Evolutionary conservation across 108 stramenopile species (phyloP).

Genomic region (Cyclotella baltica): DNA sequence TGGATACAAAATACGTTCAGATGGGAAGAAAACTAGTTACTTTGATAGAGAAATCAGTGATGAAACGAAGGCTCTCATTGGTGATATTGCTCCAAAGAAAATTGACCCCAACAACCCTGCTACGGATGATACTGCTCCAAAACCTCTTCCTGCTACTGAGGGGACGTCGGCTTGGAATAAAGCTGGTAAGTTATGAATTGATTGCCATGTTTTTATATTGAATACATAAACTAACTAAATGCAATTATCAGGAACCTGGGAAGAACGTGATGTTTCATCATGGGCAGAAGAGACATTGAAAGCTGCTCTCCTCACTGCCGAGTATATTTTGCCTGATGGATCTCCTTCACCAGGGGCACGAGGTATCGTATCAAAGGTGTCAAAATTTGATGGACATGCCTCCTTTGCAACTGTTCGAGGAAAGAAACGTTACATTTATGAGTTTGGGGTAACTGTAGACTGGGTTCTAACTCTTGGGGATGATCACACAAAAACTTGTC

Average conservation of each 20-base stretch:
- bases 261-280: conserved; percentile 86
- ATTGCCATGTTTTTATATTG: neutral
- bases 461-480: conserved; percentile 64
- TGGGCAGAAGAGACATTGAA: conserved; percentile 86
- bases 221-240: neutral
- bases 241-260: conserved; percentile 81
- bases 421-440: conserved; percentile 92
- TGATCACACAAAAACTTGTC: conserved; percentile 50
- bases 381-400: conserved; percentile 82
- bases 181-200: conserved; percentile 56
- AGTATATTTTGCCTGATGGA: conserved; percentile 66
- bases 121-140: conserved; percentile 33
- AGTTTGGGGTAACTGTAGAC: conserved; percentile 73
- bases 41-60: conserved; percentile 97
- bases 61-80: conserved; percentile 90
- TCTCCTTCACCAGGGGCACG: conserved; percentile 76
- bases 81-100: conserved; percentile 95
- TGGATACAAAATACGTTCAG: conserved; percentile 95
- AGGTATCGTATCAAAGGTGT: conserved; percentile 46
- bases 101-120: conserved; percentile 59
- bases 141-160: conserved; percentile 11
- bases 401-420: conserved; percentile 88
- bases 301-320: conserved; percentile 54
- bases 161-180: conserved; percentile 86
- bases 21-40: conserved; percentile 95